phyloP scores from a whole-genome alignment of 441 rosid species.

The Bruguiera hainesii region DNA sequence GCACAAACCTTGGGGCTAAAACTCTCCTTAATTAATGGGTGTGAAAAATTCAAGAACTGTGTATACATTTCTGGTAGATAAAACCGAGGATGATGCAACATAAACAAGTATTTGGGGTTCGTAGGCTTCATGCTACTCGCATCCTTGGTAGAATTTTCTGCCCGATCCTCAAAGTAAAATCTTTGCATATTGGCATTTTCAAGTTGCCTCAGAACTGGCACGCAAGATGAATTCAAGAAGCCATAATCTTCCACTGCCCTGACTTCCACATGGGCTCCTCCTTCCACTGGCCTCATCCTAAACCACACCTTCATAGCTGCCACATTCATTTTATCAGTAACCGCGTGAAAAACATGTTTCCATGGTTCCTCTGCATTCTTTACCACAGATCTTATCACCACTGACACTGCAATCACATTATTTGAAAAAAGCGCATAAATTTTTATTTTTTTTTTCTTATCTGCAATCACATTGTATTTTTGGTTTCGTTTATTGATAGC shows the following conservation, averaged over 20 bases:
- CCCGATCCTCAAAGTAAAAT: slow-evolving; percentile 42
- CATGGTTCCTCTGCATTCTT: slow-evolving; percentile 81
- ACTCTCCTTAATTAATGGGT: slow-evolving; percentile 60
- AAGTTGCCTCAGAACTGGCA: slow-evolving; percentile 70
- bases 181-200: slow-evolving; percentile 59
- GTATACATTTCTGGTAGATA: slow-evolving; percentile 77
- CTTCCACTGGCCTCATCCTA: slow-evolving; percentile 82
- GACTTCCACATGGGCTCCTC: slow-evolving; percentile 73
- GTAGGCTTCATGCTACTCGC: slow-evolving; percentile 41
- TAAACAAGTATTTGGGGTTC: slow-evolving; percentile 53
- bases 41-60: slow-evolving; percentile 65
- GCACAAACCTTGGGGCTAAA: slow-evolving; percentile 76
- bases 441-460: no score
- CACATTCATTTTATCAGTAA: slow-evolving; percentile 75
- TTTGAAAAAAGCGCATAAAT: slow-evolving; percentile 73
- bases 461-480: no score
- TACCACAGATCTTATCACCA: slow-evolving; percentile 84
- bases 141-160: slow-evolving; percentile 54
- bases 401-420: slow-evolving; percentile 88
- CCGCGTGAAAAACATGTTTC: slow-evolving; percentile 91
- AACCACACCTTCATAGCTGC: slow-evolving; percentile 97
- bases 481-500: no score
- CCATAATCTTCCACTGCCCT: slow-evolving; percentile 70
- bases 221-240: slow-evolving; percentile 62
- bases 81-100: slow-evolving; percentile 73